Evolutionary conservation across 2,329 filamentous ascomycete genomes (phyloP).

Genomic region (Colletotrichum brevisporum): DNA sequence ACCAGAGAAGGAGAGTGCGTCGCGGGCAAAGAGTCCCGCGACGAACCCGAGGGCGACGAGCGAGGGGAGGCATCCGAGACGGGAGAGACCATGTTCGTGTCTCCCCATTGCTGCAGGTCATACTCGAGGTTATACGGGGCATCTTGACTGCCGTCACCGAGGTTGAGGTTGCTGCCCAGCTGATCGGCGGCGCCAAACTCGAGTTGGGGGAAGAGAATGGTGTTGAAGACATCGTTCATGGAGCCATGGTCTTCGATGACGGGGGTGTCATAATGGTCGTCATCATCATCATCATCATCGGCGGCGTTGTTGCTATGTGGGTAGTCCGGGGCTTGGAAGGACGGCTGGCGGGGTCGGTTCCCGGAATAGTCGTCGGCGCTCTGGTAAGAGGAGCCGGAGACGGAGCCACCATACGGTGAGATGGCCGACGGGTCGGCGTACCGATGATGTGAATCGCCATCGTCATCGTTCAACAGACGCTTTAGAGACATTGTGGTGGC

Average conservation of each 20-base stretch:
- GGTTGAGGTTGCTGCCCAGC: constrained; percentile 5
- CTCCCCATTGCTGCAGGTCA: constrained; percentile 8
- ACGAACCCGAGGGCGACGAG: neutral
- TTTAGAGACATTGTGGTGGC: constrained; percentile 36
- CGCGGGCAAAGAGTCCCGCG: constrained; percentile 21
- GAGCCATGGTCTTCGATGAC: neutral
- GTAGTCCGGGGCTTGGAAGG: constrained; percentile 13
- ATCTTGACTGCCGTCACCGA: neutral
- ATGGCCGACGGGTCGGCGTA: constrained; percentile 30
- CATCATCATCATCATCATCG: neutral
- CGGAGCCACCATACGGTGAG: constrained; percentile 28
- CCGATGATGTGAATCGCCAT: constrained; percentile 13
- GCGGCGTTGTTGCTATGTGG: neutral
- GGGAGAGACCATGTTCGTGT: neutral
- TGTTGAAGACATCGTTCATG: constrained; percentile 1
- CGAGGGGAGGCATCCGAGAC: constrained; percentile 16
- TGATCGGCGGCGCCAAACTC: neutral
- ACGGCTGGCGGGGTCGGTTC: constrained; percentile 18
- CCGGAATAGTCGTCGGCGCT: constrained; percentile 29
- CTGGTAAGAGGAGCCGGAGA: constrained; percentile 33
- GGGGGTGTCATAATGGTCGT: neutral
- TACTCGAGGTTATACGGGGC: neutral
- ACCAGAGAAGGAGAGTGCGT: constrained; percentile 28
- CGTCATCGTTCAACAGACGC: constrained; percentile 38
- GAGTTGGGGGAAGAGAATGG: constrained; percentile 1